Evolutionary conservation across 1,284 basidiomycete species (phyloP).

Genomic region (Porogramme epimiltina): DNA sequence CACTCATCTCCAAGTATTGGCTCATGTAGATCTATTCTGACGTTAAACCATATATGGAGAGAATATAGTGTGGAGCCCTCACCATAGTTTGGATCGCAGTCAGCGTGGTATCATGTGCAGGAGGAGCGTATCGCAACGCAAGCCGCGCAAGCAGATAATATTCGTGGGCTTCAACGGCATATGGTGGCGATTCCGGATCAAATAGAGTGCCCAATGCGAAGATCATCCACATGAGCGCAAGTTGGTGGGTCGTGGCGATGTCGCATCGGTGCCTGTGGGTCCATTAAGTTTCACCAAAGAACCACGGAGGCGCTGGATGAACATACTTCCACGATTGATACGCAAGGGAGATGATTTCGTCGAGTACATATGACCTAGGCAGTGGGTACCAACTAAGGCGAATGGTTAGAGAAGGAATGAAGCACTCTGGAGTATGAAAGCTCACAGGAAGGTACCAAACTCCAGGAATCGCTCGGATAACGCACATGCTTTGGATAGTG

Average conservation of each 20-base stretch:
- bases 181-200: slow-evolving; percentile 44
- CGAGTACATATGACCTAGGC: slow-evolving; percentile 42
- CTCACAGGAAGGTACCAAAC: slow-evolving; percentile 37
- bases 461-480: slow-evolving; percentile 59
- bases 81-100: slow-evolving; percentile 55
- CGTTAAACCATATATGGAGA: neutral
- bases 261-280: slow-evolving; percentile 8
- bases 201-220: slow-evolving; percentile 44
- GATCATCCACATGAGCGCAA: slow-evolving; percentile 58
- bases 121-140: slow-evolving; percentile 47
- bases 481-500: slow-evolving; percentile 52
- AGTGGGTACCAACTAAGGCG: slow-evolving; percentile 29
- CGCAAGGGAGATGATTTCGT: slow-evolving; percentile 48
- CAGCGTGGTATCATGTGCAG: slow-evolving; percentile 50
- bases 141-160: slow-evolving; percentile 58
- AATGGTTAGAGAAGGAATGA: neutral
- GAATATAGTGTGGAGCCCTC: slow-evolving; percentile 19
- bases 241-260: slow-evolving; percentile 38
- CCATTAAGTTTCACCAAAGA: neutral
- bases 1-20: slow-evolving; percentile 59
- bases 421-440: neutral
- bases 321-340: slow-evolving; percentile 44
- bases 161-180: slow-evolving; percentile 53
- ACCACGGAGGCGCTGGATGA: neutral
- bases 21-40: slow-evolving; percentile 54